Evolutionary conservation across 1,284 basidiomycete species (phyloP), one percentile per base, ranked within the genome.

Genomic region (Bjerkandera adusta): DNA sequence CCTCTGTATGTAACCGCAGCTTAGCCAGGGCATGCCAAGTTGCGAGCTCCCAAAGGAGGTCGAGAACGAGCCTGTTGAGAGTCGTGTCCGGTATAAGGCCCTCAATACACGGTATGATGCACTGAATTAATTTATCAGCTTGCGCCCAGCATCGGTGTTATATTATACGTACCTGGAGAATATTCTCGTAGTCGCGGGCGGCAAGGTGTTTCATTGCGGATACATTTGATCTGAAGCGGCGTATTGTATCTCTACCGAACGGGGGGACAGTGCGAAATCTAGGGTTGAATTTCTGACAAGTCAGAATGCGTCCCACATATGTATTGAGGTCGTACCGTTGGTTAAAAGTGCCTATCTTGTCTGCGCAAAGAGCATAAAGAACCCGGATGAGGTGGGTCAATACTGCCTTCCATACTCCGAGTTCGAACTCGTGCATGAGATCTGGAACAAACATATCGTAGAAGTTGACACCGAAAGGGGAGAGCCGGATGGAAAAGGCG

Each of bases 341-440:
- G 34, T 61, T 52, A 8, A 59, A 50, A 15, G 20, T 20, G 25
- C 48, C 24, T 0, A 43, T 36, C 1, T 13, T 32, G 6, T 46
- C 39, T 0, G 33, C 38, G 4, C 47, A 47, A 0, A 34, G 36
- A 5, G 30, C 43, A 21, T 43, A 34, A 2, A 50, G 36, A 4
- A 55, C 13, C 2, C 52, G 43, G 11, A 53, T 6, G 4, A 58
- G 46, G 15, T 57, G 58, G 0, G 27, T 42, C 20, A 55, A 56
- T 0, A 40, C 39, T 0, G 26, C 42, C 39, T 57, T 70, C 68
- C 69, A 72, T 0, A 67, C 58, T 1, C 68, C 69, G 0, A 70
- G 51, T 45, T 70, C 66, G 24, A 67, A 55, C 47, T 71, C 63
- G 40, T 72, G 69, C 48, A 72, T 36, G 10, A 69, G 13, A 47